phyloP scores from a whole-genome alignment of 495 filamentous ascomycete genomes.

The Sordaria brevicollis region DNA sequence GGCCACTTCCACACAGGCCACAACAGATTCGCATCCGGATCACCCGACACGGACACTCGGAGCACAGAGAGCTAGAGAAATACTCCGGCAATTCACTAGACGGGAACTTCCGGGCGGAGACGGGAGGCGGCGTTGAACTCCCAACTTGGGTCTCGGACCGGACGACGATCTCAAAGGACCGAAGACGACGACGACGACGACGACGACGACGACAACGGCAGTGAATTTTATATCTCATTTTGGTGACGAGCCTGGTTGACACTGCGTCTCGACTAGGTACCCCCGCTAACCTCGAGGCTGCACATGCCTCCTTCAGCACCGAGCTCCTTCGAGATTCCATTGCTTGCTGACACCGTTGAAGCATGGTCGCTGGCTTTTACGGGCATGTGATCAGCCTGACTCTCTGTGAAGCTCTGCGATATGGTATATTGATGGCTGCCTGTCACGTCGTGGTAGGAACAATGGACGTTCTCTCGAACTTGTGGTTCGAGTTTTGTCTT shows the following conservation, averaged over 20 bases:
- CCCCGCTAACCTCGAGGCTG: background rate
- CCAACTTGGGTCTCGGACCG: background rate
- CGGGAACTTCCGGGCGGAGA: background rate
- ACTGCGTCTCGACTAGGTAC: background rate
- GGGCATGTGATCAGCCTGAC: background rate
- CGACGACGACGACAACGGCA: background rate
- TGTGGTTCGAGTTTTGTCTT: background rate
- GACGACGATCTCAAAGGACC: background rate
- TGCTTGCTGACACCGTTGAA: background rate
- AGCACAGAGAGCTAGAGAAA: background rate
- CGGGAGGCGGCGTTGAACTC: background rate
- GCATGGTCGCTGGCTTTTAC: background rate
- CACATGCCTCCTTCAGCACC: background rate
- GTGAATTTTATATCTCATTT: background rate
- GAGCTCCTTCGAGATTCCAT: background rate
- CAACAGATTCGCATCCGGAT: background rate
- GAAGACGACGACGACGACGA: background rate
- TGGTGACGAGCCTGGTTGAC: background rate
- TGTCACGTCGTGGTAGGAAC: background rate
- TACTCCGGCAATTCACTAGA: background rate
- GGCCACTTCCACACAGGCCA: background rate
- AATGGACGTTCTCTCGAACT: background rate
- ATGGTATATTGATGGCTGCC: background rate
- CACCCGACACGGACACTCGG: background rate
- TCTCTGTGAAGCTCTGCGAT: background rate